Evolutionary conservation across 305 asterid genomes (phyloP).

Genomic region (Solanum hybrid): DNA sequence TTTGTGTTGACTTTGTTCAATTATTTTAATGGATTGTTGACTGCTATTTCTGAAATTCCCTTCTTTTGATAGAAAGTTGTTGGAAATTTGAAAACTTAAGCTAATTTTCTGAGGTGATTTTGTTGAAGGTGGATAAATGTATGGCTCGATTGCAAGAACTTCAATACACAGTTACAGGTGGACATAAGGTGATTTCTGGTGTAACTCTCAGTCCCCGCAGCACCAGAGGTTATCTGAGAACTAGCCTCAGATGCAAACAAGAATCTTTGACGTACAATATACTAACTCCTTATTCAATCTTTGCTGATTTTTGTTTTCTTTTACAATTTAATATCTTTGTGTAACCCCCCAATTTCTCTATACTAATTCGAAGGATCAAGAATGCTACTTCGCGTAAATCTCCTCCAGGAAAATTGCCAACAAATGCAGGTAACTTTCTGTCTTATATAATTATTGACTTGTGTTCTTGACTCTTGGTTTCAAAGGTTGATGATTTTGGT

Average conservation of each 20-base stretch:
- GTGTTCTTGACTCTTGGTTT: neutral
- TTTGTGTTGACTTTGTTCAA: neutral
- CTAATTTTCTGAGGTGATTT: neutral
- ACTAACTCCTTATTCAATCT: neutral
- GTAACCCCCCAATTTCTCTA: neutral
- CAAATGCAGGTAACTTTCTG: slow-evolving; percentile 32
- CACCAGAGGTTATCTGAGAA: slow-evolving; percentile 34
- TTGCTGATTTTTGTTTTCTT: neutral
- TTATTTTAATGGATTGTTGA: neutral
- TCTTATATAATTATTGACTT: neutral
- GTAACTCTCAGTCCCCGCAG: slow-evolving; percentile 59
- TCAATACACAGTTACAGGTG: slow-evolving; percentile 59
- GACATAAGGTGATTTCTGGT: slow-evolving; percentile 40
- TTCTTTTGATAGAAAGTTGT: neutral
- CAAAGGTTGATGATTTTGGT: neutral
- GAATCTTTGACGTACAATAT: slow-evolving; percentile 49
- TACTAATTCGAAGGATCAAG: slow-evolving; percentile 37
- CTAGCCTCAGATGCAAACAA: slow-evolving; percentile 61
- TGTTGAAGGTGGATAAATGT: slow-evolving; percentile 69
- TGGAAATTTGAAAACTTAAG: neutral
- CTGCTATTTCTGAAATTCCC: neutral
- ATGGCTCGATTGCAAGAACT: slow-evolving; percentile 90
- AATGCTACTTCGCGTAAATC: slow-evolving; percentile 40
- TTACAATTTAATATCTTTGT: neutral
- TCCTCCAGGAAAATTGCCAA: slow-evolving; percentile 61